Base-by-base conservation (phyloP, 768 basidiomycete genomes). In the Ephemerocybe angulata region DNA sequence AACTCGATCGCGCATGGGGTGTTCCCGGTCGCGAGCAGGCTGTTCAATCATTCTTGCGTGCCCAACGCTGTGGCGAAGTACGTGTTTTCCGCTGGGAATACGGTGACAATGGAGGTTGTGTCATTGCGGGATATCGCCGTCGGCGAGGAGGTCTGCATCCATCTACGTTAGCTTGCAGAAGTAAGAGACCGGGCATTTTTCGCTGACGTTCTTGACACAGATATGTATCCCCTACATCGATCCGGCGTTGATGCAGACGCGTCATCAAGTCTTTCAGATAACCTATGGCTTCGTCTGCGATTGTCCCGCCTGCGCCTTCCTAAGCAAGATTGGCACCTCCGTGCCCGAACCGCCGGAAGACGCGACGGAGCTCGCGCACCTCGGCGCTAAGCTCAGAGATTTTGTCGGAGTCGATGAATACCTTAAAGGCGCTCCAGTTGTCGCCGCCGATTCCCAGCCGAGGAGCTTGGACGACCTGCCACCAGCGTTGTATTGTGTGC, bases 31-130 rank as follows among this genome's bases (percentile, higher is more conserved):
- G 85, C 90, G 1, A 92, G 90, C 62, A 77, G 88, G n/a, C 64
- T 82, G 12, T 90, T 92, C 72, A 93, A 93, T 63, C 90, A 93
- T 63, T 89, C 87, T 3, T 93, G 90, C 66, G 60, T 78, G 17
- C 88, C 90, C 1, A 90, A 89, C 59, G 86, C 87, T 15, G 80
- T 79, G 24, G 73, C 81, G 29, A 86, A 81, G 64, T 89, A 87
- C 61, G 63, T 68, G 42, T 69, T 88, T 15, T 62, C 58, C 22
- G 64, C 60, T 2, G 67, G 63, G 7, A 61, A 72, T 38, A 61
- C 68, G 3, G 77, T 82, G 2, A 58, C 58, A 12, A 87, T 92
- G 85, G 78, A 88, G 58, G 71, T 91, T 3, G 73, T 88, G 8
- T 81, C 86, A 2, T 72, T 93, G 51, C 73, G 77, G 11, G 74